phyloP scores from a whole-genome alignment of 2,329 filamentous ascomycete genomes.

The Venturia pyrina region DNA sequence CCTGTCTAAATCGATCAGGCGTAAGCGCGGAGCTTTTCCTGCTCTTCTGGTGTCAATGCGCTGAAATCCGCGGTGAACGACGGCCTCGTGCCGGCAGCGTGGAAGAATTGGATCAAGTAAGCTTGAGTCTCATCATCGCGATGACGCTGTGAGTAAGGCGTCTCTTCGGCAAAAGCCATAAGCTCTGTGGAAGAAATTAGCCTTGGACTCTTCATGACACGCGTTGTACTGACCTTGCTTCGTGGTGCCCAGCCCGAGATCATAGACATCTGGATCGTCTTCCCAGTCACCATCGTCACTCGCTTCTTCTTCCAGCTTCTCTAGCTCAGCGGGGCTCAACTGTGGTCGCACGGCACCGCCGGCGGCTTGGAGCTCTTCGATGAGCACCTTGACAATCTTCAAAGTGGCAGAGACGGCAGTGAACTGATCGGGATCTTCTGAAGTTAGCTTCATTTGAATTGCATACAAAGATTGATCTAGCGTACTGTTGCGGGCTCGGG shows the following conservation, averaged over 20 bases:
- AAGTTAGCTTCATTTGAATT: not conserved
- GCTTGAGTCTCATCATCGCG: conserved; percentile 85
- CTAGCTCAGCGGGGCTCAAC: conserved; percentile 4
- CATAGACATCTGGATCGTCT: conserved; percentile 65
- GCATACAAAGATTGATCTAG: conserved; percentile 16
- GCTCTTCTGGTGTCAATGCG: conserved; percentile 44
- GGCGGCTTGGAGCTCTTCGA: conserved; percentile 61
- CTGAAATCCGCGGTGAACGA: conserved; percentile 47
- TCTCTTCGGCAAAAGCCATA: conserved; percentile 61
- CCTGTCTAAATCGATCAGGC: not conserved
- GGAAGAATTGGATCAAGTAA: conserved; percentile 77
- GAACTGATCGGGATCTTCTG: conserved; percentile 71
- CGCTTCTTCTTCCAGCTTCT: conserved; percentile 50
- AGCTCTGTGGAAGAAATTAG: conserved; percentile 49
- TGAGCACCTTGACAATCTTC: conserved; percentile 92
- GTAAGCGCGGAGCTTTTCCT: conserved; percentile 36
- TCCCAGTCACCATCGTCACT: conserved; percentile 61
- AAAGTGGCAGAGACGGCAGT: conserved; percentile 78
- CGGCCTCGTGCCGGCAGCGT: conserved; percentile 40
- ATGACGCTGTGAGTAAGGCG: conserved; percentile 45
- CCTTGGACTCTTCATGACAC: not conserved
- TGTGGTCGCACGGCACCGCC: conserved; percentile 32
- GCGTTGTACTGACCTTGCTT: conserved; percentile 25
- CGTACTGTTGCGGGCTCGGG: conserved; percentile 72
- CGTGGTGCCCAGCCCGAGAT: conserved; percentile 51